Evolutionary conservation across 495 filamentous ascomycete species (phyloP).

Genomic region (Rhypophila decipiens): DNA sequence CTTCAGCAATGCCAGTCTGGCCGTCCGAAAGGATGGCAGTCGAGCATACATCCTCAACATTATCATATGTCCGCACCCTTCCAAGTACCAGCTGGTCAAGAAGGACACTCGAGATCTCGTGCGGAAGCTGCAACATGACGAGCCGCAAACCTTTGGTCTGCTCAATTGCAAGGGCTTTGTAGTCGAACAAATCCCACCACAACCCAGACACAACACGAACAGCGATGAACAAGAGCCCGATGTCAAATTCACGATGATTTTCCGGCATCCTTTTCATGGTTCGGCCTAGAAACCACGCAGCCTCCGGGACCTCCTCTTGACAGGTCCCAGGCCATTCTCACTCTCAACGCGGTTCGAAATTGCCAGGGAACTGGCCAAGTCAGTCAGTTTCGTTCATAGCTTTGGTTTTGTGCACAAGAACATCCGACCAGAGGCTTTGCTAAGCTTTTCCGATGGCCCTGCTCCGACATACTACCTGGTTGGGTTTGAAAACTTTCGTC

Average conservation of each 20-base stretch:
- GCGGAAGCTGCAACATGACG: constrained; percentile 24
- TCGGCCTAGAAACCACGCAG: background rate
- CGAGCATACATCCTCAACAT: constrained; percentile 12
- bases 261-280: constrained; percentile 8
- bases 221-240: background rate
- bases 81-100: constrained; percentile 6
- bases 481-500: constrained; percentile 46
- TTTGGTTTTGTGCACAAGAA: constrained; percentile 53
- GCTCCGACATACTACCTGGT: constrained; percentile 32
- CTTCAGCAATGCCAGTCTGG: constrained; percentile 1
- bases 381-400: constrained; percentile 46
- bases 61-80: constrained; percentile 14
- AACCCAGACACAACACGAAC: background rate
- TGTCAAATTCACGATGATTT: constrained; percentile 13
- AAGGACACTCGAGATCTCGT: constrained; percentile 39
- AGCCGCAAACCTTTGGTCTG: constrained; percentile 42
- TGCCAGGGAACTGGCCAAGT: constrained; percentile 38
- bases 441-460: constrained; percentile 28
- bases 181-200: background rate
- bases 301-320: constrained; percentile 5
- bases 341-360: constrained; percentile 19
- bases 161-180: constrained; percentile 37
- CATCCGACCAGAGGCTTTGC: constrained; percentile 47
- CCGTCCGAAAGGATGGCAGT: background rate
- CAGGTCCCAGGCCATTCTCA: background rate